Conservation (phyloP, 2,329 filamentous ascomycete genomes). For the Microcyclosporella mali region DNA sequence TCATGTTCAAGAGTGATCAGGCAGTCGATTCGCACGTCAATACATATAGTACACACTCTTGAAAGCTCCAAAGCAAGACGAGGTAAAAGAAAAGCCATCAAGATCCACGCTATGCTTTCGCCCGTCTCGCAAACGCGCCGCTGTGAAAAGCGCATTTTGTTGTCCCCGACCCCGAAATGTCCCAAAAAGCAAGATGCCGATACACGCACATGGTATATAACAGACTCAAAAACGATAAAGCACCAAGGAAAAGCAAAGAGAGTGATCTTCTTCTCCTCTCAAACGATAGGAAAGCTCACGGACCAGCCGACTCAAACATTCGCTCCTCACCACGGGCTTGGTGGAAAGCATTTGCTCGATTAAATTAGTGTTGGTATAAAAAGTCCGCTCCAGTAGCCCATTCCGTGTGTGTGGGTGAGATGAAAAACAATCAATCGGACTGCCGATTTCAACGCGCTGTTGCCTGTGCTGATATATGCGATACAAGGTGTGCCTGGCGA, state of each 20-base stretch:
- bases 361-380: constrained; percentile 1
- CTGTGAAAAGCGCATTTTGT: constrained; percentile 7
- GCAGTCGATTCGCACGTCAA: too few species aligned
- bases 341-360: background rate
- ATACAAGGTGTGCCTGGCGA: constrained; percentile 4
- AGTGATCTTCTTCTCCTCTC: background rate
- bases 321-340: background rate
- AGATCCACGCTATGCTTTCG: constrained; percentile 14
- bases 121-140: constrained; percentile 3
- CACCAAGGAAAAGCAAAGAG: constrained; percentile 5
- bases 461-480: constrained; percentile 10
- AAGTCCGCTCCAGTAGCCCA: too few species aligned
- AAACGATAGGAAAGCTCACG: constrained; percentile 1
- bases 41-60: too few species aligned
- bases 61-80: too few species aligned
- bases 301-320: constrained; percentile 9
- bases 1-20: too few species aligned
- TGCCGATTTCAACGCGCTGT: constrained; percentile 9
- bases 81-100: constrained; percentile 3
- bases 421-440: constrained; percentile 1
- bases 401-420: too few species aligned
- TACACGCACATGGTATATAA: constrained; percentile 25
- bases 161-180: background rate
- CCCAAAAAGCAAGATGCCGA: constrained; percentile 12
- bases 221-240: constrained; percentile 6